Percentiles rank a stretch among this genome's conserved stretches.
These are phyloP conservation scores for Xenoacremonium recifei DNA, from an alignment of 2,329 filamentous ascomycete species.

Conservation along the genomic window DNA sequence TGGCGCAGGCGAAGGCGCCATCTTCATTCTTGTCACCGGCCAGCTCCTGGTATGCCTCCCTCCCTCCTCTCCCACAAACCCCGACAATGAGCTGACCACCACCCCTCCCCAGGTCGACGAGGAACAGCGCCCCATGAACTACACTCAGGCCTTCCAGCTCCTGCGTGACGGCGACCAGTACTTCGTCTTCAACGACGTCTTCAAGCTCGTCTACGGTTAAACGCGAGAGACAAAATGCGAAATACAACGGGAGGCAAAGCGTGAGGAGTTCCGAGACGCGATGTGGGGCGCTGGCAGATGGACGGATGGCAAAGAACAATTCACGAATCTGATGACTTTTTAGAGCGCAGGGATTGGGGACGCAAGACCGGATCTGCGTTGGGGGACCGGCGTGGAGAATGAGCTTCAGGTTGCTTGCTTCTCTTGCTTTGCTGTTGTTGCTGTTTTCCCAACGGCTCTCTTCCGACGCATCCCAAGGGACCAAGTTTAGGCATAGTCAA, in stretches of 20 bases:
- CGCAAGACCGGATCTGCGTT: no score
- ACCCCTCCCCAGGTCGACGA: constrained; percentile 69
- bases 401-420: no score
- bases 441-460: no score
- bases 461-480: no score
- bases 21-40: constrained; percentile 87
- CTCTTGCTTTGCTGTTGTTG: no score
- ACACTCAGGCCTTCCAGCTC: constrained; percentile 87
- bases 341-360: constrained; percentile 14
- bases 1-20: constrained; percentile 59
- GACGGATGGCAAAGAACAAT: constrained; percentile 6
- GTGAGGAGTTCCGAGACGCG: not conserved
- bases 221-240: constrained; percentile 2
- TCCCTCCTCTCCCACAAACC: constrained; percentile 1
- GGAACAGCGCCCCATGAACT: constrained; percentile 83
- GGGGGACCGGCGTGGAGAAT: no score
- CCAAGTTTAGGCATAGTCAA: no score
- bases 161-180: constrained; percentile 68
- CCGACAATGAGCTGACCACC: no score
- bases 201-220: constrained; percentile 78
- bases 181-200: constrained; percentile 92
- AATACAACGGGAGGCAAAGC: constrained; percentile 8
- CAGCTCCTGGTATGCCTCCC: constrained; percentile 67
- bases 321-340: constrained; percentile 23
- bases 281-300: constrained; percentile 9